A percentile compares a stretch with the other conserved stretches of the same genome.
These are phyloP conservation scores for Lepiota brunneoincarnata DNA, from an alignment of 768 basidiomycete genomes.

Conservation along the genomic window DNA sequence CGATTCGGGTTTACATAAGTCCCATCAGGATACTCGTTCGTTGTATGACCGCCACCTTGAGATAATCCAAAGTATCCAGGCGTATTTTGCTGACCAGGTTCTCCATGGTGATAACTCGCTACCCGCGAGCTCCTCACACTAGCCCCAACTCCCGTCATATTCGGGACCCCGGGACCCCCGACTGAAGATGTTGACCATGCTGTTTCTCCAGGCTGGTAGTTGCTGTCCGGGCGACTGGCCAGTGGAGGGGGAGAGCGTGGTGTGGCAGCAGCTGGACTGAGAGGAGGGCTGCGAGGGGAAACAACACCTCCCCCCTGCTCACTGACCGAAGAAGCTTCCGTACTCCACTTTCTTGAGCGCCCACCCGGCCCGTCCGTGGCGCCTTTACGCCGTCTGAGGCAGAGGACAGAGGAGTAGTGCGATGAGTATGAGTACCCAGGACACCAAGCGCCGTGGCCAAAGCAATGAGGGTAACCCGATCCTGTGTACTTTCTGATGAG, in stretches of 20 bases:
- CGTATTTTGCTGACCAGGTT: not conserved
- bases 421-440: conserved; percentile 3
- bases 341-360: conserved; percentile 2
- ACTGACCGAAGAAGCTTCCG: not conserved
- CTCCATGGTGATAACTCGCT: conserved; percentile 3
- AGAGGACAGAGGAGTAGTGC: conserved; percentile 4
- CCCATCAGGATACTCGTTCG: not conserved
- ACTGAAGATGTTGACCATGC: conserved; percentile 10
- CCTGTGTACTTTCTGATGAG: too few species aligned
- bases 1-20: not conserved
- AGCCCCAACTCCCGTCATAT: conserved; percentile 11
- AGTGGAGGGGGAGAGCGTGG: conserved; percentile 3
- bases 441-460: not conserved
- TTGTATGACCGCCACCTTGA: not conserved
- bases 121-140: conserved; percentile 7
- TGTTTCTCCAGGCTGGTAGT: conserved; percentile 3
- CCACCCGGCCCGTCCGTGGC: not conserved
- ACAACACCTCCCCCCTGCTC: not conserved
- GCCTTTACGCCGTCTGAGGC: not conserved
- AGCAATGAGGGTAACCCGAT: conserved; percentile 1
- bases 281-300: not conserved
- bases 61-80: not conserved
- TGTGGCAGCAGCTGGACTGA: not conserved
- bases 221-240: conserved; percentile 7
- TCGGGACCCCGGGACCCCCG: conserved; percentile 9